Evolutionary conservation across 2,329 filamentous ascomycete genomes (phyloP), one percentile per base, ranked within the genome.

Genomic region (Colletotrichum falcatum): DNA sequence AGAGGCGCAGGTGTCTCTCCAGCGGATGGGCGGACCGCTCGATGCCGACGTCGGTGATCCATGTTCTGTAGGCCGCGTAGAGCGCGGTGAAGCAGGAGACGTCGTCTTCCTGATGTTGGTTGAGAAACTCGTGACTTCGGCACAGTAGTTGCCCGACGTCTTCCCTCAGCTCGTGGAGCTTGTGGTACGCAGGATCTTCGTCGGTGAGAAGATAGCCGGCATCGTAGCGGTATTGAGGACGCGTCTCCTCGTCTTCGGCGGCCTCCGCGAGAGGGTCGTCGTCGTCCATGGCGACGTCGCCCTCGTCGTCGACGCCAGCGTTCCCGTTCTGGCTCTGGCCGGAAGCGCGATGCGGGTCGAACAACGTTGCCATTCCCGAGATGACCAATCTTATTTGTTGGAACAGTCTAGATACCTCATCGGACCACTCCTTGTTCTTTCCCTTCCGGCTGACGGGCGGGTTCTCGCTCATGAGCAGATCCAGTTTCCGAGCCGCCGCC

Each of bases 391-490:
- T 88, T 18, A 99, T 85, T 61, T 98, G 91, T 16, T 95, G 93
- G 66, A 99, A 87, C 74, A 97, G 94, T 65, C 96, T 87, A 2
- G 94, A 95, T 35, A 98, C 92, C 79, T 99, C 97, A 79, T 99
- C 96, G 0, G 95, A 98, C 96, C 96, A 99, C 76, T 98, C 95
- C 81, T 98, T 99, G 75, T 97, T 97, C 79, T 95, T 97, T 46
- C 96, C 96, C 74, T 95, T 95, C 66, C 95, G 89, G 80, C 94
- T 97, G 63, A 98, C 91, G 2, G 90, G 91, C 1, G 94, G 92
- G 44, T 92, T 88, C 55, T 94, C 91, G 72, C 93, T 91, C 77
- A 94, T 97, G n/a, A 99, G 86, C 9, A 91, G 88, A 72, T 89
- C 88, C 16, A 99, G 83, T 72, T 94, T 90, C 68, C 90, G 85